Conservation (phyloP, 345 rosid genomes). For the Cochlearia excelsa region DNA sequence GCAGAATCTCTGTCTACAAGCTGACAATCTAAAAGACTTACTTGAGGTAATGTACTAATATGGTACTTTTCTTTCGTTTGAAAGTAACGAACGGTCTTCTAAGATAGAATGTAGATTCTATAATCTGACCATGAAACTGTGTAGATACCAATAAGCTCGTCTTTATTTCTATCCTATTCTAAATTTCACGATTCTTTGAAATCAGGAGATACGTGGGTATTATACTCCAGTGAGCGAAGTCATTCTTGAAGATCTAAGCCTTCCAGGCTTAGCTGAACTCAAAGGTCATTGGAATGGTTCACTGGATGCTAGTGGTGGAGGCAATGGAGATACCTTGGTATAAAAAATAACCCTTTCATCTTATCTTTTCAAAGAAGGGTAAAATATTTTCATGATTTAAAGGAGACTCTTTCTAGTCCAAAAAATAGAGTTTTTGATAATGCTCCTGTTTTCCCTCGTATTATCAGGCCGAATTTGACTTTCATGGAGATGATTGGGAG, state of each 20-base stretch:
- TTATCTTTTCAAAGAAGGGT: conserved; percentile 13
- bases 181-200: conserved; percentile 25
- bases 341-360: conserved; percentile 9
- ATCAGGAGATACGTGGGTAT: conserved; percentile 70
- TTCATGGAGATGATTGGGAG: conserved; percentile 98
- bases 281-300: conserved; percentile 94
- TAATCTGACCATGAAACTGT: neutral
- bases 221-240: conserved; percentile 64
- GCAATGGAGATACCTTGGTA: conserved; percentile 98
- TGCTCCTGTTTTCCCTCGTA: conserved; percentile 6
- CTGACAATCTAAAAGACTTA: conserved; percentile 76
- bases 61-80: conserved; percentile 16
- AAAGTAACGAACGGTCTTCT: conserved; percentile 4
- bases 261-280: conserved; percentile 94
- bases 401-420: conserved; percentile 15
- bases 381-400: conserved; percentile 4
- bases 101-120: conserved; percentile 14
- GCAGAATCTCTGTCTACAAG: conserved; percentile 68
- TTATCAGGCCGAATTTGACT: conserved; percentile 92
- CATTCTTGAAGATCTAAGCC: conserved; percentile 66
- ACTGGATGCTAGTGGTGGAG: conserved; percentile 98
- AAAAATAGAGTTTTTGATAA: neutral
- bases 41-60: conserved; percentile 61
- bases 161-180: conserved; percentile 16
- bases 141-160: conserved; percentile 5